Conservation (phyloP, 2,329 filamentous ascomycete genomes). For the Cylindrodendrum hubeiense region DNA sequence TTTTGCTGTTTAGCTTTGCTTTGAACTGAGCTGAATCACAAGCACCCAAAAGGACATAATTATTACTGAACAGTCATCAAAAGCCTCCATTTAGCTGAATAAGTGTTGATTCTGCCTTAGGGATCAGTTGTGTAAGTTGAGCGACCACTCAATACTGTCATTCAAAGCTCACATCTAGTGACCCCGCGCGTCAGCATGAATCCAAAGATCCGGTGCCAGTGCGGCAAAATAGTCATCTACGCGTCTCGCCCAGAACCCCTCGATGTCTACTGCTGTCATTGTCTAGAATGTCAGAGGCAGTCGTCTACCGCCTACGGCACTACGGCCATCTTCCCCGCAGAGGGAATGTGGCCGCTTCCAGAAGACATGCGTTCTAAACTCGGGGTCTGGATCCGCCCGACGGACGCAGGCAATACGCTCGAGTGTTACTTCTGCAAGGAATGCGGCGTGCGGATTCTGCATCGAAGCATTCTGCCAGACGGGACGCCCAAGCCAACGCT, state of each 20-base stretch:
- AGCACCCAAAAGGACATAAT: too few relatives aligned
- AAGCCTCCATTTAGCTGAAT: too few relatives aligned
- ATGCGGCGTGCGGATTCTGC: slow-evolving; percentile 62
- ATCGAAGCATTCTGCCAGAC: slow-evolving; percentile 54
- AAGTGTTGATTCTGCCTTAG: too few relatives aligned
- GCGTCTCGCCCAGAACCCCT: slow-evolving; percentile 51
- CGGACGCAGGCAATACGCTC: slow-evolving; percentile 55
- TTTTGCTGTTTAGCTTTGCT: too few relatives aligned
- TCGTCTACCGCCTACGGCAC: slow-evolving; percentile 60
- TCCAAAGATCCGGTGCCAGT: slow-evolving; percentile 53
- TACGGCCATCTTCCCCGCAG: slow-evolving; percentile 57
- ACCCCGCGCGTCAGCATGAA: slow-evolving; percentile 29
- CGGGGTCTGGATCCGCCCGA: slow-evolving; percentile 52
- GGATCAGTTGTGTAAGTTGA: too few relatives aligned
- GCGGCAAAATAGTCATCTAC: slow-evolving; percentile 52
- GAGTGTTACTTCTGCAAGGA: slow-evolving; percentile 58
- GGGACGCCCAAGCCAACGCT: slow-evolving; percentile 53
- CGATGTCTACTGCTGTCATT: slow-evolving; percentile 60
- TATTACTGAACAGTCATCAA: too few relatives aligned
- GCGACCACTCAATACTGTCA: background rate
- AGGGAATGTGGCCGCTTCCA: slow-evolving; percentile 55
- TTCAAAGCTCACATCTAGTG: background rate
- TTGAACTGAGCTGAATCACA: too few relatives aligned
- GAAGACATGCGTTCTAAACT: slow-evolving; percentile 48
- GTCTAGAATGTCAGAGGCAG: slow-evolving; percentile 59